Evolutionary conservation across 768 basidiomycete species (phyloP), one percentile per base, ranked within the genome.

Genomic region (Rickenella mellea): DNA sequence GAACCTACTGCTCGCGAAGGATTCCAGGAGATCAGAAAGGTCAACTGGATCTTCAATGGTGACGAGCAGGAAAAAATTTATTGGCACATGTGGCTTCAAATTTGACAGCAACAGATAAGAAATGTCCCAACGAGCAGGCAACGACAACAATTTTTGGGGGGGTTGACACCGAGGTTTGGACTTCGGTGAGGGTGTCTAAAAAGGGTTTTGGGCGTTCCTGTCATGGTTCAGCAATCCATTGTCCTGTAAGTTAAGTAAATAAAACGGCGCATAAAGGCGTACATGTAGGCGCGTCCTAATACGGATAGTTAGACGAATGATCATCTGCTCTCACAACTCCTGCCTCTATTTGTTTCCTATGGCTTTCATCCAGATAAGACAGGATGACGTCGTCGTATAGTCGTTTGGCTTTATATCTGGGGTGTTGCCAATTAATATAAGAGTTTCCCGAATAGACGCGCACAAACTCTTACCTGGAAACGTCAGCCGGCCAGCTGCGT

Each of bases 1-100:
- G 77, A 77, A 50, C 90, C 92, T 1, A 53, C 51, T 15, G 38
- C 63, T 10, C 59, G 62, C 0, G 93, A 96, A 59, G 93, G 90
- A 0, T 87, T 89, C 51, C 55, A 70, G 5, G 83, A 90, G 51
- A 70, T 96, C 33, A 78, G 72, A 52, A 73, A 68, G 32, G 75
- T 97, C 14, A 81, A 88, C 46, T 94, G 86, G 78, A 63, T 73
- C 15, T 92, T 90, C 44, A 70, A 81, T 37, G 91, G 91, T 1
- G 69, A 66, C 6, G 80, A 79, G 38, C 83, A 83, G 47, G 84
- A 89, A 51, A 68, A 65, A 43, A 68, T 53, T 43, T 62, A 69
- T 42, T 97, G 91, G 91, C 73, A 70, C 39, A 84, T 83, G 78
- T 92, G 89, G 87, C 67, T 89, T 52, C 83, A 88, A 53, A 70